phyloP scores from a whole-genome alignment of 148 eudicot species.

The Gaultheria prostrata region DNA sequence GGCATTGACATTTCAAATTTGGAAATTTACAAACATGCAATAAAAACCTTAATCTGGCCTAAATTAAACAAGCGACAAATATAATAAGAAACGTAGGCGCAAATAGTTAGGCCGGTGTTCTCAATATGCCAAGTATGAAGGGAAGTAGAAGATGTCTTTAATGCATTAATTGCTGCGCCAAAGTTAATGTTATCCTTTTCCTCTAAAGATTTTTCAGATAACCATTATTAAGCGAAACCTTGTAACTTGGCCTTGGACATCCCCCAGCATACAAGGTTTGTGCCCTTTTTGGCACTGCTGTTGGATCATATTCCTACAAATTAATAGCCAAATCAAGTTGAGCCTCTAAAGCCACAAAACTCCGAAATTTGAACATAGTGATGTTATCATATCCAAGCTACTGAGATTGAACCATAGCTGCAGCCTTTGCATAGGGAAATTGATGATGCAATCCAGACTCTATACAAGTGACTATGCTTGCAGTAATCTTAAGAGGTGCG shows the following conservation, averaged over 20 bases:
- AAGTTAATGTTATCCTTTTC: not conserved
- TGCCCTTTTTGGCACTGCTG: not conserved
- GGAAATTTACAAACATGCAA: not conserved
- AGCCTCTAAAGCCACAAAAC: not conserved
- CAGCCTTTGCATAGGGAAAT: not conserved
- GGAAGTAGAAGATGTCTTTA: slow-evolving; percentile 1
- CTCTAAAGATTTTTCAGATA: not conserved
- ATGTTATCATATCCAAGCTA: not conserved
- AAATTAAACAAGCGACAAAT: not conserved
- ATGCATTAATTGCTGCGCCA: not conserved
- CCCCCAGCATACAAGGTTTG: not conserved
- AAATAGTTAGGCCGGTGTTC: not conserved
- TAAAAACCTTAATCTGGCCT: not conserved
- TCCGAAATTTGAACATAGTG: not conserved
- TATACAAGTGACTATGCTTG: not conserved
- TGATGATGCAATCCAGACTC: not conserved
- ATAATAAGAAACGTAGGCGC: not conserved
- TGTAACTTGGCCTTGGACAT: not conserved
- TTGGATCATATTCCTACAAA: not conserved
- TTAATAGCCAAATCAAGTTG: not conserved
- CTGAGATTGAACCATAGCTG: not conserved
- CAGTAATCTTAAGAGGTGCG: not conserved
- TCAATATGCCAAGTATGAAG: not conserved
- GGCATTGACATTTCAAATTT: not conserved
- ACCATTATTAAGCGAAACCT: not conserved